Evolutionary conservation across 441 rosid genomes (phyloP), one percentile per base, ranked within the genome.

Genomic region (Flueggea neowawraea): DNA sequence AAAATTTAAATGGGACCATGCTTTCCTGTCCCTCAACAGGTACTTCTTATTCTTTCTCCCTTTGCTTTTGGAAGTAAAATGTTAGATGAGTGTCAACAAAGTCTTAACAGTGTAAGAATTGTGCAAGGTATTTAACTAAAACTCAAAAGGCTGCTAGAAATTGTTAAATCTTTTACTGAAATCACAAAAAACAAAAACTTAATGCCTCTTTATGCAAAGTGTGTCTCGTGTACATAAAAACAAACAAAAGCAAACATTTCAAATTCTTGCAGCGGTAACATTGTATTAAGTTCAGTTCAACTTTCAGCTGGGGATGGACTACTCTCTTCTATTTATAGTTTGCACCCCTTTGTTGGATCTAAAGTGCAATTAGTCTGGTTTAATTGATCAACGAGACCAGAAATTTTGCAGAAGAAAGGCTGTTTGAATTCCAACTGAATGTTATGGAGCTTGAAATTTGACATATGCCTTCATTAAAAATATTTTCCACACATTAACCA

Each of bases 1-100:
- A n/a, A n/a, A n/a, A n/a, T n/a, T n/a, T n/a, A 57, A 94, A 91
- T 97, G 99, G 97, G 97, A n/a, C 57, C 97, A 94, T 84, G 94
- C 96, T 50, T 94, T 94, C 76, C 73, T 86, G 69, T 91, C 96
- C 58, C 85, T 91, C 16, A 94, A 91, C 86, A 84, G 90, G 97
- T 94, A 78, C 60, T 28, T 43, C 44, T 13, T 12, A 4, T 57
- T 43, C 33, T 31, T 57, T 41, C 50, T 48, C 10, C 16, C 10
- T 55, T 3, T 12, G 22, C 16, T 6, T 14, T 47, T 6, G 11
- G 31, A 52, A 54, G 33, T 31, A 52, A 5, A 28, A 53, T 8
- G 48, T 63, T 47, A 52, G 12, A 22, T 33, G 28, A 55, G n/a
- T 10, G 31, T 54, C 28, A 32, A 28, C 10, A 5, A 31, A 57